phyloP scores from a whole-genome alignment of 352 stramenopile genomes.

The Phytophthora fragariaefolia region DNA sequence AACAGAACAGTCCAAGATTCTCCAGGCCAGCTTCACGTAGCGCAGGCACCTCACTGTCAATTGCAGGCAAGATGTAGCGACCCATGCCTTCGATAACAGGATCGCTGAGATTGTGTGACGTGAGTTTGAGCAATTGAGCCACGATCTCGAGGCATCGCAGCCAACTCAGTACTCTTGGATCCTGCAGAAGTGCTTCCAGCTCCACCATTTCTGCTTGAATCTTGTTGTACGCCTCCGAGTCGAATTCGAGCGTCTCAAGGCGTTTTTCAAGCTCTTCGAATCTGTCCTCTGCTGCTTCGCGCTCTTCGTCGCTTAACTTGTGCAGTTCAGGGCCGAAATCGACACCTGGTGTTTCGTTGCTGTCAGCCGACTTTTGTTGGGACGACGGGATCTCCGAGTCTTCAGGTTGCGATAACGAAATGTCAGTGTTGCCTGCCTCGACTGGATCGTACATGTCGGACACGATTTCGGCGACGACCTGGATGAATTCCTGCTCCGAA shows the following conservation, averaged over 20 bases:
- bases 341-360: conserved; percentile 35
- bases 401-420: conserved; percentile 21
- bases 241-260: conserved; percentile 61
- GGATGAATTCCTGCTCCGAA: conserved; percentile 80
- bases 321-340: conserved; percentile 32
- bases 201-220: conserved; percentile 72
- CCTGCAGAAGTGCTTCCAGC: conserved; percentile 72
- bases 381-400: conserved; percentile 27
- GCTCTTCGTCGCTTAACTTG: conserved; percentile 61
- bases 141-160: conserved; percentile 80
- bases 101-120: conserved; percentile 69
- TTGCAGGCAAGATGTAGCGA: conserved; percentile 77
- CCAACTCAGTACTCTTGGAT: conserved; percentile 72
- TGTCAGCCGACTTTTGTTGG: conserved; percentile 39
- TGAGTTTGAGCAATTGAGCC: conserved; percentile 76
- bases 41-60: conserved; percentile 78
- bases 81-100: conserved; percentile 70
- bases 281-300: conserved; percentile 52
- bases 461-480: conserved; percentile 78
- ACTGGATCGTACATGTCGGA: conserved; percentile 81
- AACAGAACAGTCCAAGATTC: conserved; percentile 71
- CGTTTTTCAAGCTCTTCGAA: conserved; percentile 72
- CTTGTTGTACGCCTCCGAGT: conserved; percentile 65
- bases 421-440: conserved; percentile 40
- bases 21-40: conserved; percentile 78